These are phyloP conservation scores for Silene coronaria DNA, from an alignment of 179 eudicot species.

Conservation along the genomic window DNA sequence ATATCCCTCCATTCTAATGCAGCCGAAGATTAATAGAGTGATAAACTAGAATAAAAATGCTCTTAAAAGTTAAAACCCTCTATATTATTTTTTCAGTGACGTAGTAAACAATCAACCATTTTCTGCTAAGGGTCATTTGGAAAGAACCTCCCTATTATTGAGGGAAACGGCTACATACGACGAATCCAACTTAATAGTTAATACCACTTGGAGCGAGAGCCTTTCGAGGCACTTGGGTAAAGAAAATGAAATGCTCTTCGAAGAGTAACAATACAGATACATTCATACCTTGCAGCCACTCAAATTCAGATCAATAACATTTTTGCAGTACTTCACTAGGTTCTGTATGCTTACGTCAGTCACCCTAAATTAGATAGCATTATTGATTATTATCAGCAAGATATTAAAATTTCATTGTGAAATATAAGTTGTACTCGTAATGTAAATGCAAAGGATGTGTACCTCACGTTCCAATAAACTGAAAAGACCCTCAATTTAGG, in stretches of 20 bases:
- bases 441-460: constrained; percentile 13
- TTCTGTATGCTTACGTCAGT: constrained; percentile 58
- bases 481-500: constrained; percentile 62
- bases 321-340: constrained; percentile 71
- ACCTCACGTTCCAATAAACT: constrained; percentile 95
- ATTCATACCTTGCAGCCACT: constrained; percentile 90
- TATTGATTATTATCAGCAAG: constrained; percentile 13
- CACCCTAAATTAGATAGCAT: constrained; percentile 45
- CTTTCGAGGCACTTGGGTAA: neutral
- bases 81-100: neutral
- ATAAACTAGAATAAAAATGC: too few relatives aligned
- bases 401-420: neutral
- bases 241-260: neutral
- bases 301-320: constrained; percentile 63
- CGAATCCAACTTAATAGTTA: neutral
- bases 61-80: neutral
- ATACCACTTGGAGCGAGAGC: neutral
- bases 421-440: neutral
- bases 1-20: neutral
- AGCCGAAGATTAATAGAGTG: too few relatives aligned
- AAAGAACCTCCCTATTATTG: neutral
- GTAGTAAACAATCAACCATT: neutral
- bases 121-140: neutral
- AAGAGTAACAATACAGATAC: neutral
- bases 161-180: neutral